Conservation (phyloP, 1,284 basidiomycete genomes). For the Naganishia albida region DNA sequence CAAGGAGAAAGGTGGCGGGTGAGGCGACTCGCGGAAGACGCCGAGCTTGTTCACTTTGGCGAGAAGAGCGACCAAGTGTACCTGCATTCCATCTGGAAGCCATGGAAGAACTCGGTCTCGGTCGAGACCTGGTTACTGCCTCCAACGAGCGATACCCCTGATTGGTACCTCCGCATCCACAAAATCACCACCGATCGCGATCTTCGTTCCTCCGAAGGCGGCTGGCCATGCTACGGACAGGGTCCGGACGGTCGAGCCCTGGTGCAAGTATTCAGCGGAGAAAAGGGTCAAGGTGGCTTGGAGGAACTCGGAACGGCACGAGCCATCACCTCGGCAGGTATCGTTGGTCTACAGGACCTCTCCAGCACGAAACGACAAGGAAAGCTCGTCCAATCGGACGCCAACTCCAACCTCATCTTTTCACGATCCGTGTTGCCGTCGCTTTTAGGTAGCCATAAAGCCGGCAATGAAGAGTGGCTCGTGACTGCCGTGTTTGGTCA, state of each 20-base stretch:
- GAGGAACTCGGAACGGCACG: slow-evolving; percentile 54
- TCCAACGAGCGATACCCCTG: slow-evolving; percentile 60
- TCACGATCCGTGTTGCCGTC: slow-evolving; percentile 69
- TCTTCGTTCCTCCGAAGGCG: slow-evolving; percentile 67
- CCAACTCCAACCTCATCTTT: slow-evolving; percentile 71
- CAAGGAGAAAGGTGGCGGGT: slow-evolving; percentile 70
- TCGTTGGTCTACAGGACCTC: slow-evolving; percentile 64
- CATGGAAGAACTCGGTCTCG: slow-evolving; percentile 66
- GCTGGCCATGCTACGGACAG: slow-evolving; percentile 72
- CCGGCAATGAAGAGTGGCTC: slow-evolving; percentile 59
- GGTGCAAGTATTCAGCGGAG: slow-evolving; percentile 48
- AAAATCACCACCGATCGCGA: slow-evolving; percentile 60
- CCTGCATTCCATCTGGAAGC: slow-evolving; percentile 70
- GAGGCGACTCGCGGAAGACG: slow-evolving; percentile 64
- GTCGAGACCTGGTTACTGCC: slow-evolving; percentile 76
- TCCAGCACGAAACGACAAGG: slow-evolving; percentile 49
- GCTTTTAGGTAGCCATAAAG: slow-evolving; percentile 59
- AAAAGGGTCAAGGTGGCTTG: slow-evolving; percentile 44
- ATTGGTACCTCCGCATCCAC: slow-evolving; percentile 71
- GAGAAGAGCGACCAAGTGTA: slow-evolving; percentile 53
- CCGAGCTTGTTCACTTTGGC: slow-evolving; percentile 60
- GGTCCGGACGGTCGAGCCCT: slow-evolving; percentile 64
- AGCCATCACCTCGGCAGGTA: slow-evolving; percentile 64
- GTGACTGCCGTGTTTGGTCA: slow-evolving; percentile 70
- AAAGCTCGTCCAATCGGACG: slow-evolving; percentile 65